Evolutionary conservation across 192 early-diverging fungal species (phyloP).

Genomic region (Backusella circina): DNA sequence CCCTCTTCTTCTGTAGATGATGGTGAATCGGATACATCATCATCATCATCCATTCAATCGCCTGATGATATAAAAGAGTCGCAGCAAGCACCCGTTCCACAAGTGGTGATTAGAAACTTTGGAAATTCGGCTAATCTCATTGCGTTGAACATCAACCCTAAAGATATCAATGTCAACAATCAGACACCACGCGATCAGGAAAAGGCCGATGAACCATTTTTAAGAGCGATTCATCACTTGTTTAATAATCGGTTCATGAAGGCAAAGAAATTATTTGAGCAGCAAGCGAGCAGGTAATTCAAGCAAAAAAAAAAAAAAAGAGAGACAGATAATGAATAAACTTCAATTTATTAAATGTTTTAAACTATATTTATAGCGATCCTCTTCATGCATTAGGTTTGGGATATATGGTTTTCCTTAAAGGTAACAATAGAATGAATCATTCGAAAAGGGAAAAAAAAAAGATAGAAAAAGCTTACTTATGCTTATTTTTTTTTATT

Average conservation of each 20-base stretch:
- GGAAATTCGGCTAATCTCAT: constrained; percentile 9
- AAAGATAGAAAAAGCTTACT: background rate
- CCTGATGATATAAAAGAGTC: background rate
- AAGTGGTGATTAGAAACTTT: background rate
- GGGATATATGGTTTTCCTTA: constrained; percentile 49
- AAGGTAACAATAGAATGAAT: constrained; percentile 30
- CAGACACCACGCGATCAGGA: constrained; percentile 29
- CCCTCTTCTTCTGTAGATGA: background rate
- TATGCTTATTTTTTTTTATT: background rate
- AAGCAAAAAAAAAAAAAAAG: background rate
- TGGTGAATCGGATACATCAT: background rate
- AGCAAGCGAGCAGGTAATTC: constrained; percentile 14
- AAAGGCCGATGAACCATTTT: constrained; percentile 17
- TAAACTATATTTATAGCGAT: constrained; percentile 27
- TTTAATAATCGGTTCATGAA: constrained; percentile 34
- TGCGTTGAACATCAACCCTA: background rate
- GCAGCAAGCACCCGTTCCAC: too few relatives aligned
- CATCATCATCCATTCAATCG: background rate
- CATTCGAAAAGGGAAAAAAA: too few relatives aligned
- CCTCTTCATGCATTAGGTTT: constrained; percentile 49
- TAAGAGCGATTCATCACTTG: constrained; percentile 21
- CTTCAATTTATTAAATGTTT: background rate
- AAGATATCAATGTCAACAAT: constrained; percentile 15
- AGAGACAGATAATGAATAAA: background rate
- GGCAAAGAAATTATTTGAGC: constrained; percentile 20